These are phyloP conservation scores for Globisporangium carolinianum DNA, from an alignment of 352 stramenopile genomes.

Conservation along the genomic window DNA sequence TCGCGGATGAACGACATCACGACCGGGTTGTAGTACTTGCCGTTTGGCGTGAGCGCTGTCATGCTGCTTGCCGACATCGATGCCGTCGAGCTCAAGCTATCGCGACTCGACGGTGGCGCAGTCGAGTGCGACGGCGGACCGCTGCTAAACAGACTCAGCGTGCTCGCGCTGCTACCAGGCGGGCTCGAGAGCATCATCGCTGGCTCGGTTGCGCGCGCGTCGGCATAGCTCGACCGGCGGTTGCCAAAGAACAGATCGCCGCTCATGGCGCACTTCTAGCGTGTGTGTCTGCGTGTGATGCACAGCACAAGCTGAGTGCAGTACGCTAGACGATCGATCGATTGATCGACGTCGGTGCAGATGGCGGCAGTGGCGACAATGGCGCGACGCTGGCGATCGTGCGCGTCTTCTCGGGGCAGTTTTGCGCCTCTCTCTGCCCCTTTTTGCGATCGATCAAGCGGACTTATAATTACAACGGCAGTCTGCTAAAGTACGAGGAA, in stretches of 20 bases:
- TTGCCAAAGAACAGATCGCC: neutral
- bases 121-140: constrained; percentile 1
- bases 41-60: constrained; percentile 24
- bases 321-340: too few relatives aligned
- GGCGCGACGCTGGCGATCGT: too few relatives aligned
- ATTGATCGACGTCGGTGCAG: too few relatives aligned
- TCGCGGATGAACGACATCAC: constrained; percentile 84
- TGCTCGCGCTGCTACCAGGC: constrained; percentile 1
- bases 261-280: neutral
- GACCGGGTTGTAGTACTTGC: constrained; percentile 73
- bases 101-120: neutral
- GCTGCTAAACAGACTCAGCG: constrained; percentile 7
- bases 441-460: too few relatives aligned
- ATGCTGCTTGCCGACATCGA: neutral
- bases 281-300: neutral
- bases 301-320: too few relatives aligned
- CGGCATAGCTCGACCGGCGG: constrained; percentile 5
- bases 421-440: too few relatives aligned
- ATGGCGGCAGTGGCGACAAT: too few relatives aligned
- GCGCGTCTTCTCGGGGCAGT: too few relatives aligned
- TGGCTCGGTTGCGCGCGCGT: constrained; percentile 1
- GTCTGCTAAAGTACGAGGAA: too few relatives aligned
- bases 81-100: constrained; percentile 1
- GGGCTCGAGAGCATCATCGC: constrained; percentile 4
- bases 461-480: too few relatives aligned